A percentile compares a stretch with the other conserved stretches of the same genome.
Conservation (phyloP, 306 rosid genomes). For the Pueraria montana region DNA sequence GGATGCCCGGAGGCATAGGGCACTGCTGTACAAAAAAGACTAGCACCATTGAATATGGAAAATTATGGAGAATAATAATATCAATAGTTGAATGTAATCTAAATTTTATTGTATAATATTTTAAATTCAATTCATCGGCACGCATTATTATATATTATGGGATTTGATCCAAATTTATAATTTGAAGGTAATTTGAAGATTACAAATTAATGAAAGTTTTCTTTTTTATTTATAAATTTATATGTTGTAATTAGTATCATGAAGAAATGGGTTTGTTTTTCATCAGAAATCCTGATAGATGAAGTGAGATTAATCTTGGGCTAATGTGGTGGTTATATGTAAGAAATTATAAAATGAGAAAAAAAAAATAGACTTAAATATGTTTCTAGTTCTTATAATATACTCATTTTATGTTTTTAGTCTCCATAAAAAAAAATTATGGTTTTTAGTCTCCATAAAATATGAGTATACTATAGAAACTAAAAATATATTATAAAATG, state of each 20-base stretch:
- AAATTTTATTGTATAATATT: neutral
- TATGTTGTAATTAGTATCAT: neutral
- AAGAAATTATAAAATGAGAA: conserved; percentile 4
- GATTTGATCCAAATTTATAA: neutral
- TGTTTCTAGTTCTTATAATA: too few relatives aligned
- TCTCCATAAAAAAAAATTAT: too few relatives aligned
- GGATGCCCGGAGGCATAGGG: neutral
- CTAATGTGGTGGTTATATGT: neutral
- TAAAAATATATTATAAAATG: neutral
- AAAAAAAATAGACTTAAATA: too few relatives aligned
- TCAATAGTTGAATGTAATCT: neutral
- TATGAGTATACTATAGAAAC: too few relatives aligned
- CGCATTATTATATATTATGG: neutral
- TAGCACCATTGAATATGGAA: neutral
- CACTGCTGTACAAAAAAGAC: neutral
- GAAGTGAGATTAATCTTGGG: neutral
- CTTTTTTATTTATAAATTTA: neutral
- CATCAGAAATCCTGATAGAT: neutral
- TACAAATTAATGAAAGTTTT: neutral
- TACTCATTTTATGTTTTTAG: too few relatives aligned
- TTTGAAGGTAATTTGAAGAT: neutral
- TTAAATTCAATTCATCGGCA: neutral
- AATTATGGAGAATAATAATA: neutral
- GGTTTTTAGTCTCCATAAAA: too few relatives aligned
- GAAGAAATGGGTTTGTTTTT: neutral